phyloP scores from a whole-genome alignment of 345 rosid genomes.

The Eutrema yunnanense region DNA sequence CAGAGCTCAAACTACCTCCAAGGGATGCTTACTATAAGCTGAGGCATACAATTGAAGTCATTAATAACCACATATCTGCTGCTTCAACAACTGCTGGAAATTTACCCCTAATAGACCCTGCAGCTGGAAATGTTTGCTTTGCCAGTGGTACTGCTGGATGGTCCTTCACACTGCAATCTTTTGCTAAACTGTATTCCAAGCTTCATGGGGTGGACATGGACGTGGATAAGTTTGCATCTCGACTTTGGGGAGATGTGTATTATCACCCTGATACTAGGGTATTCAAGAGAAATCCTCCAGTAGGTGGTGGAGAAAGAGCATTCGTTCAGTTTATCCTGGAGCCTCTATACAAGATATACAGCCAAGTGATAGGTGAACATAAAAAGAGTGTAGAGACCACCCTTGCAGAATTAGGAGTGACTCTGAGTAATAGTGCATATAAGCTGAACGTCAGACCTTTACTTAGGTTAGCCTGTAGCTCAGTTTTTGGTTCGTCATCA shows the following conservation, averaged over 20 bases:
- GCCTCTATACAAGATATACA: constrained; percentile 93
- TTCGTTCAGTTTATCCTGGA: constrained; percentile 93
- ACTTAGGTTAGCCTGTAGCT: constrained; percentile 84
- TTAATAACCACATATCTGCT: constrained; percentile 84
- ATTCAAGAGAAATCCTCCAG: constrained; percentile 75
- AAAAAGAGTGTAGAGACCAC: constrained; percentile 94
- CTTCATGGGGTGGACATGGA: constrained; percentile 93
- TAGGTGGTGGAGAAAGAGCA: constrained; percentile 84
- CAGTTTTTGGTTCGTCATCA: constrained; percentile 90
- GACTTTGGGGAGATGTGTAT: constrained; percentile 92
- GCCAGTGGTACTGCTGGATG: constrained; percentile 94
- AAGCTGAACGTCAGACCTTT: constrained; percentile 89
- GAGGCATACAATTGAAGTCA: constrained; percentile 91
- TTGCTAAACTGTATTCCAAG: constrained; percentile 84
- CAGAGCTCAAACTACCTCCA: constrained; percentile 95
- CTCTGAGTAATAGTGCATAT: constrained; percentile 85
- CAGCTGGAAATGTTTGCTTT: constrained; percentile 92
- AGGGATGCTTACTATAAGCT: constrained; percentile 96
- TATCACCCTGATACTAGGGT: constrained; percentile 66
- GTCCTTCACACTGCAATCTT: constrained; percentile 96
- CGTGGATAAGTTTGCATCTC: constrained; percentile 82
- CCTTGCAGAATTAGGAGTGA: constrained; percentile 92
- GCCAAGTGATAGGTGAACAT: constrained; percentile 98
- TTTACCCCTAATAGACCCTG: constrained; percentile 76
- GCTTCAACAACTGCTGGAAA: constrained; percentile 90